phyloP scores from a whole-genome alignment of 1,284 basidiomycete genomes.

The Ustilago vetiveriae region DNA sequence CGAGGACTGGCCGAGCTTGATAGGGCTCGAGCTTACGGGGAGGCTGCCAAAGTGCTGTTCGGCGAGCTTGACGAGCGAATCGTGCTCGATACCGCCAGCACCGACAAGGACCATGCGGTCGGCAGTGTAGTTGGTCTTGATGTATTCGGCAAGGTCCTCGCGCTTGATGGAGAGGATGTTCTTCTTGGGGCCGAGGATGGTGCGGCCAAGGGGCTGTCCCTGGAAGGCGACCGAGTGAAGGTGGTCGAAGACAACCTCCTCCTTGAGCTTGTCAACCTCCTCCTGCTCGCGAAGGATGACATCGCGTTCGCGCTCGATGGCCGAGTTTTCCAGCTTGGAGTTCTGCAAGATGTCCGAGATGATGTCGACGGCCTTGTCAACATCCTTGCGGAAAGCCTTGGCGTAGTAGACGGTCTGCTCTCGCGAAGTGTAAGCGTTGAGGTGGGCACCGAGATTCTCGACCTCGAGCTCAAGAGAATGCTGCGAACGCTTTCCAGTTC shows the following conservation, averaged over 20 bases:
- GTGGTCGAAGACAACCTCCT: slow-evolving; percentile 99
- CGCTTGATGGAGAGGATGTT: slow-evolving; percentile 97
- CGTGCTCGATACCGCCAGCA: slow-evolving; percentile 92
- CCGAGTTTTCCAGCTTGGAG: slow-evolving; percentile 87
- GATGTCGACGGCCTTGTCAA: slow-evolving; percentile 90
- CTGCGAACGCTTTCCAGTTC: slow-evolving; percentile 88
- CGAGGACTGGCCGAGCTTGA: slow-evolving; percentile 77
- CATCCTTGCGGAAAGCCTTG: slow-evolving; percentile 97
- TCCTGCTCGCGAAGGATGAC: slow-evolving; percentile 98
- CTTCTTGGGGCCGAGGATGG: slow-evolving; percentile 94
- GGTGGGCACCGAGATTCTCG: slow-evolving; percentile 95
- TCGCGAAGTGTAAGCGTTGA: slow-evolving; percentile 98
- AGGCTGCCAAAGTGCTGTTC: slow-evolving; percentile 91
- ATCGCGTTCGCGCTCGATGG: slow-evolving; percentile 94
- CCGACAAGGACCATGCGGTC: slow-evolving; percentile 99
- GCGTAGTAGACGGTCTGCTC: slow-evolving; percentile 99
- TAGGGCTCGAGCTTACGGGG: slow-evolving; percentile 85
- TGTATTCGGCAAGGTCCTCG: slow-evolving; percentile 88
- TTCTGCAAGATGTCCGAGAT: slow-evolving; percentile 98
- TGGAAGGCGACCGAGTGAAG: slow-evolving; percentile 96
- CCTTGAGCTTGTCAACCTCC: slow-evolving; percentile 97
- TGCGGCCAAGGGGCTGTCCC: slow-evolving; percentile 92
- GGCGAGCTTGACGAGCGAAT: slow-evolving; percentile 91
- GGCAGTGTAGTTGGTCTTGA: slow-evolving; percentile 96
- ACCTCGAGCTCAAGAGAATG: slow-evolving; percentile 95